These are phyloP conservation scores for Pyrenochaeta sp. DNA, from an alignment of 2,329 filamentous ascomycete genomes.

Conservation along the genomic window DNA sequence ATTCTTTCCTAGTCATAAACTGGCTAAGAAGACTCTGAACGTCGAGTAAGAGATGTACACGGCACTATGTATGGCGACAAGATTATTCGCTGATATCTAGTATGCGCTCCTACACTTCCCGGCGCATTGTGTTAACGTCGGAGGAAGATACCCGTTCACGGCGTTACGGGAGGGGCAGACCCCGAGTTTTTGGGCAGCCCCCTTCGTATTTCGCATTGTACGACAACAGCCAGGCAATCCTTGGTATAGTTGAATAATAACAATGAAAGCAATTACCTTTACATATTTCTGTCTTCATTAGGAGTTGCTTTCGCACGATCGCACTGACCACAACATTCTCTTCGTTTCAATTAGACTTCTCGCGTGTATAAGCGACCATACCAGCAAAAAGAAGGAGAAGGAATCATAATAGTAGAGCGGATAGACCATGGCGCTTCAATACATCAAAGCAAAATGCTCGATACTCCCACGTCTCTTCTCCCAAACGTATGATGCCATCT, in stretches of 20 bases:
- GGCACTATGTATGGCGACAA: not conserved
- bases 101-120: not conserved
- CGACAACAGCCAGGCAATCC: not conserved
- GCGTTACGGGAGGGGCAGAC: constrained; percentile 5
- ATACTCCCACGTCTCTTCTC: constrained; percentile 22
- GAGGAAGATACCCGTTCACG: not conserved
- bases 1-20: not conserved
- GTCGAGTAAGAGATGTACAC: not conserved
- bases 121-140: not conserved
- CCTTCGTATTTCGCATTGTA: constrained; percentile 17
- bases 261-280: not conserved
- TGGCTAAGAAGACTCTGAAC: not conserved
- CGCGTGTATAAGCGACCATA: not conserved
- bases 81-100: not conserved
- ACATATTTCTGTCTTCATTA: not conserved
- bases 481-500: constrained; percentile 39
- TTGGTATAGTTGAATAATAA: not conserved
- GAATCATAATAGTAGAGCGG: too few species aligned
- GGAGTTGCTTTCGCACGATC: not conserved
- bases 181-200: constrained; percentile 1
- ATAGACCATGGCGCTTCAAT: constrained; percentile 12
- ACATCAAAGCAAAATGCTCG: constrained; percentile 19
- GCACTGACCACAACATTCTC: not conserved
- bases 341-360: not conserved
- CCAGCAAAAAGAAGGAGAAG: too few species aligned